Evolutionary conservation across 495 filamentous ascomycete genomes (phyloP), one percentile per base, ranked within the genome.

Genomic region (Letharia columbiana): DNA sequence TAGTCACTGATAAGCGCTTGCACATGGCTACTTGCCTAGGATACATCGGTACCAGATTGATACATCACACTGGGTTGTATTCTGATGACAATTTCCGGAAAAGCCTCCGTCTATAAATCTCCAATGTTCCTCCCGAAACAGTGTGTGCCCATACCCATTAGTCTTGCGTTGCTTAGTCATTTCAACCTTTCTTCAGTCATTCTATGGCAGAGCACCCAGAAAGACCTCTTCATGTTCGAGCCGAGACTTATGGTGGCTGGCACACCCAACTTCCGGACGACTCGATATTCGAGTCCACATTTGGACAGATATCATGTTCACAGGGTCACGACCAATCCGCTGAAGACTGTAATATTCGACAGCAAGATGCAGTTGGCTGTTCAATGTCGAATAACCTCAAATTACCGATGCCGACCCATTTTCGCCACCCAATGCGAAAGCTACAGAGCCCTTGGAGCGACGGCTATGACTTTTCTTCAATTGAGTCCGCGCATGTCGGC

Each of bases 11-110:
- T 35, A 41, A 39, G 41, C 44, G 45, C 31, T 54, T 54, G 35
- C 61, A 63, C 37, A 44, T 56, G 62, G 62, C 62, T 44, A 64
- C 37, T 41, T 57, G 23, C 49, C 39, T 44, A 44, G 12, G 47
- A 28, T 28, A 28, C 23, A 18, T 52, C 18, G n/a, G 47, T 44
- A 9, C 47, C 10, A 23, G 28, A 42, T 17, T 37, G 13, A 61
- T 40, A 44, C 13, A 20, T n/a, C 57, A 20, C 12, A 60, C 13
- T 18, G 37, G 54, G 17, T 28, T 37, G 9, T 41, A 7, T 4
- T 60, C 20, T 8, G 8, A 28, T n/a, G 6, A 47, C 18, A 41
- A n/a, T 60, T 41, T 41, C 57, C 57, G 57, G 57, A 60, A 18
- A 20, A 23, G n/a, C 47, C 45, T 63, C 45, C 45, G 47, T 41